Evolutionary conservation across 1,284 basidiomycete genomes (phyloP).

Genomic region (Golubevia pallescens): DNA sequence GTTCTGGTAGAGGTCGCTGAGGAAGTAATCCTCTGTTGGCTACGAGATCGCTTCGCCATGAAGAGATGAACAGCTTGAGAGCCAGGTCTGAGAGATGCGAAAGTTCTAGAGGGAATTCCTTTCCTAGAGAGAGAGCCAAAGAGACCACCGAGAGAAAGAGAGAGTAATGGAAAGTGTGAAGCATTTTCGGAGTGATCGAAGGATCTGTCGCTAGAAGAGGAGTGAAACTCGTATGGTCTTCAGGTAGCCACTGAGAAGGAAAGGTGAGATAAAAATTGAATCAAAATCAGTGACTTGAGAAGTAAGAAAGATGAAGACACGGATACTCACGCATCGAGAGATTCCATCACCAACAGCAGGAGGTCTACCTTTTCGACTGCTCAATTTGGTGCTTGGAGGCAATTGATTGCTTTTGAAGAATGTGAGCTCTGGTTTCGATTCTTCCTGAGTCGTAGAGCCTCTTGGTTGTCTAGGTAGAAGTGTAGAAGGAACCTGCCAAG

Average conservation of each 20-base stretch:
- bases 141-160: conserved; percentile 15
- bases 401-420: no score
- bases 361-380: no score
- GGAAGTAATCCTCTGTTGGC: not conserved
- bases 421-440: no score
- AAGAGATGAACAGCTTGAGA: not conserved
- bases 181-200: conserved; percentile 13
- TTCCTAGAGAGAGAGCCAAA: not conserved
- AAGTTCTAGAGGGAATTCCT: not conserved
- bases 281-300: no score
- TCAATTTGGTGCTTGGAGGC: no score
- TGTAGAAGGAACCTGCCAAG: not conserved
- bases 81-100: not conserved
- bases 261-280: not conserved
- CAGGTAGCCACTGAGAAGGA: conserved; percentile 21
- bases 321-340: no score
- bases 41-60: not conserved
- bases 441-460: no score
- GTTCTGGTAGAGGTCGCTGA: not conserved
- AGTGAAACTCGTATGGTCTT: conserved; percentile 19
- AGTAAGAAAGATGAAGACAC: no score
- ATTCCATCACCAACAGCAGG: no score
- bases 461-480: not conserved
- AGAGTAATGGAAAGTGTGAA: conserved; percentile 9
- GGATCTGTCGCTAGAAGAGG: not conserved